A percentile compares a stretch with the other conserved stretches of the same genome.
Conservation (phyloP, 2,329 filamentous ascomycete genomes). For the Xylariaceae sp. region DNA sequence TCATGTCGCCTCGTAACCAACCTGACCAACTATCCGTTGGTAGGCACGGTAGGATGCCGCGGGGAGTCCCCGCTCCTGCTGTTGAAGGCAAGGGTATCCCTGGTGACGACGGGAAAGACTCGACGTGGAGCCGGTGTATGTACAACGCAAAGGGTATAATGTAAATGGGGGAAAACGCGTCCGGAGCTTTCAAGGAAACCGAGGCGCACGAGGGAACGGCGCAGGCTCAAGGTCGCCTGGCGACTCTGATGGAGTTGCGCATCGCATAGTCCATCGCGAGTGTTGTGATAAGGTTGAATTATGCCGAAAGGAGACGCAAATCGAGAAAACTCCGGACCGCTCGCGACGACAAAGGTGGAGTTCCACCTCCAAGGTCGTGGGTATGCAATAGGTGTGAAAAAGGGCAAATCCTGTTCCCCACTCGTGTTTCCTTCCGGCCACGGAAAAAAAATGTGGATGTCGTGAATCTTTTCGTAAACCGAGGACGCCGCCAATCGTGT, state of each 20-base stretch:
- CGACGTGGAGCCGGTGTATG: constrained; percentile 1
- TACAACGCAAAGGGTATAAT: constrained; percentile 13
- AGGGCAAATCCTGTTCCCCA: constrained; percentile 11
- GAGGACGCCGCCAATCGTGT: constrained; percentile 18
- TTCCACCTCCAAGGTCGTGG: constrained; percentile 11
- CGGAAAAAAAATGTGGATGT: constrained; percentile 9
- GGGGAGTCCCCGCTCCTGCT: not conserved
- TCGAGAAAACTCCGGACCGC: not conserved
- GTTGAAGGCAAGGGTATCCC: not conserved
- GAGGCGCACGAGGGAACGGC: no score
- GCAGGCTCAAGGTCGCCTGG: no score
- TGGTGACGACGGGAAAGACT: not conserved
- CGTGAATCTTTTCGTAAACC: constrained; percentile 11
- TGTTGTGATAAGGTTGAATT: no score
- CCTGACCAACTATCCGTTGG: no score
- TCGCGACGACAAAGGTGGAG: not conserved
- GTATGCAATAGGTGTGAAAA: constrained; percentile 17
- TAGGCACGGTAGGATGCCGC: no score
- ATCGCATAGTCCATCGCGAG: no score
- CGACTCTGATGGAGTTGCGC: no score
- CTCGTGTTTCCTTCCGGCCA: constrained; percentile 4
- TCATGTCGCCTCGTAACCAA: no score
- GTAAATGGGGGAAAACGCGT: constrained; percentile 10
- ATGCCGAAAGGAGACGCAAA: no score
- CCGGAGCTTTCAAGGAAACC: no score